phyloP scores from a whole-genome alignment of 108 stramenopile species.

The Nannochloropsis salina region DNA sequence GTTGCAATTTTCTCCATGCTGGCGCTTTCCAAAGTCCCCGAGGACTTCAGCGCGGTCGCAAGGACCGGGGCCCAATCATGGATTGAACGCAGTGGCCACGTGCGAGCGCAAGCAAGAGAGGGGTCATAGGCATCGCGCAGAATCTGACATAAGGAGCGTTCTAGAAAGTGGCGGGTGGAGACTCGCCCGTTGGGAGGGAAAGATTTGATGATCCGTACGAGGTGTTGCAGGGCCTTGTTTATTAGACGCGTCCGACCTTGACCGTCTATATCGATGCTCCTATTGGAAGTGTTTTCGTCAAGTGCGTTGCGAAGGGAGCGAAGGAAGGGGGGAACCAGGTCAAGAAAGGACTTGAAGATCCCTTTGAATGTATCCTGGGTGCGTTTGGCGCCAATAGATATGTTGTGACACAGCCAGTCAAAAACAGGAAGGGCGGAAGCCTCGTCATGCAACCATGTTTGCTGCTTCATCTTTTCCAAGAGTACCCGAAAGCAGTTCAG shows the following conservation, averaged over 20 bases:
- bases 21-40: not conserved
- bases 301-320: not conserved
- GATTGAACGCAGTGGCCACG: not conserved
- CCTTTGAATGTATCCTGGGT: not conserved
- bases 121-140: not conserved
- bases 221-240: slow-evolving; percentile 4
- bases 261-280: too few species aligned
- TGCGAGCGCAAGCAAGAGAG: not conserved
- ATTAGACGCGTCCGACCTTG: too few species aligned
- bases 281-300: not conserved
- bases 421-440: not conserved
- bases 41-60: not conserved
- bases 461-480: not conserved
- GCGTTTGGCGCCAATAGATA: not conserved
- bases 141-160: not conserved
- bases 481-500: not conserved
- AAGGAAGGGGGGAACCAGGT: not conserved
- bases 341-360: not conserved
- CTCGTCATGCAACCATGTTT: not conserved
- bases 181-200: not conserved
- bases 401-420: not conserved
- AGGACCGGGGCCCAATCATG: not conserved
- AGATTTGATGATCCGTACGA: not conserved
- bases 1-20: not conserved
- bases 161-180: not conserved